Percentiles rank a stretch among this genome's conserved stretches.
phyloP scores from a whole-genome alignment of 345 rosid genomes.

The Eucalyptus leucophloia region DNA sequence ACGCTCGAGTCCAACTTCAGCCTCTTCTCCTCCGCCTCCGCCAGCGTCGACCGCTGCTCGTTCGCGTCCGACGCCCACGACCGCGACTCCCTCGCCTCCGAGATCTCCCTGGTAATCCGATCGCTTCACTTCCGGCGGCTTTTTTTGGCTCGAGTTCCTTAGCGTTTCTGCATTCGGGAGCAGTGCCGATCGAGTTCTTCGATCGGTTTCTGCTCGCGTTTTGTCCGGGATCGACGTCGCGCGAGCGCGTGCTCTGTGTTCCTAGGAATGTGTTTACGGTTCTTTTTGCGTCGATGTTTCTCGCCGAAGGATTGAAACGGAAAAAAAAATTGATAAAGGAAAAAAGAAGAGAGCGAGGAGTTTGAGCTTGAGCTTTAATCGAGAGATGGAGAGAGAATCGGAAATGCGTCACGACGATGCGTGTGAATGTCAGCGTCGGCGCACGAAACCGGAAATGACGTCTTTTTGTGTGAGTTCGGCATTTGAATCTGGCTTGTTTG shows the following conservation, averaged over 20 bases:
- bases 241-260: background rate
- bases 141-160: too few relatives aligned
- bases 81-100: slow-evolving; percentile 53
- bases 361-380: background rate
- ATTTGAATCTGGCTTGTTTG: background rate
- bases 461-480: background rate
- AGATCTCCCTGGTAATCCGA: slow-evolving; percentile 40
- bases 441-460: background rate
- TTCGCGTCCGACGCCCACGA: slow-evolving; percentile 71
- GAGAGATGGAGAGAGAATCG: background rate
- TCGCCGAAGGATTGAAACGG: background rate
- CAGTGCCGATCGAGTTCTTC: background rate
- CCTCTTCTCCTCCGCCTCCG: slow-evolving; percentile 84
- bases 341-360: background rate
- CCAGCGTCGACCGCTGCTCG: slow-evolving; percentile 88
- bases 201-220: background rate
- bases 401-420: background rate
- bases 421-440: background rate
- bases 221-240: background rate
- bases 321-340: background rate
- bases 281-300: background rate
- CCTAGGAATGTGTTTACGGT: background rate
- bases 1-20: slow-evolving; percentile 75
- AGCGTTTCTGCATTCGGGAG: background rate
- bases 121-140: background rate